Conservation (phyloP, 2,329 filamentous ascomycete genomes). For the Berkeleyomyces basicola region DNA sequence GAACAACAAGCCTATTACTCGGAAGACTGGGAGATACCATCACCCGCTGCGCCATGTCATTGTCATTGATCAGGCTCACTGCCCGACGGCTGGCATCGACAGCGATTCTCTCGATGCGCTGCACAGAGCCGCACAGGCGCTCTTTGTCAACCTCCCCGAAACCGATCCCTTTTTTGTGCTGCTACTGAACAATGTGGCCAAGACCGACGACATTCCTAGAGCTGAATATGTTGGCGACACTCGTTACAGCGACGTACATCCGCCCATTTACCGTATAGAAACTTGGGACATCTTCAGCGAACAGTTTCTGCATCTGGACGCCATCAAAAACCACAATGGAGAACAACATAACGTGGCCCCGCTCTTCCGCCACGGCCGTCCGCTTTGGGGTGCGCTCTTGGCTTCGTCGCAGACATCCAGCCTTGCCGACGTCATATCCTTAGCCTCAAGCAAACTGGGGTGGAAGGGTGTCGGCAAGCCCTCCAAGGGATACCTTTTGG, state of each 20-base stretch:
- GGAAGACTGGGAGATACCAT: neutral
- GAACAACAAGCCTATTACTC: neutral
- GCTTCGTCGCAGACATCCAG: slow-evolving; percentile 5
- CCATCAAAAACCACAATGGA: neutral
- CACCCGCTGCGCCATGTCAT: slow-evolving; percentile 3
- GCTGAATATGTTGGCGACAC: neutral
- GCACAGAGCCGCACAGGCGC: slow-evolving; percentile 10
- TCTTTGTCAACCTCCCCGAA: slow-evolving; percentile 2
- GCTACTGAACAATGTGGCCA: neutral
- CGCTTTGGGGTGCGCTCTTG: slow-evolving; percentile 10
- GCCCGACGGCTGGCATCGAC: neutral
- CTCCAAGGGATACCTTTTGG: slow-evolving; percentile 3
- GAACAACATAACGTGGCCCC: neutral
- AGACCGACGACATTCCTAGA: neutral
- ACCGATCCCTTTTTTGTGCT: slow-evolving; percentile 11
- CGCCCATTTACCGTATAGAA: slow-evolving; percentile 7
- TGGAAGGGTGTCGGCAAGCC: slow-evolving; percentile 1
- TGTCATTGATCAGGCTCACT: slow-evolving; percentile 2
- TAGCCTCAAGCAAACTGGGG: slow-evolving; percentile 7
- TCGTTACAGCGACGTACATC: slow-evolving; percentile 5
- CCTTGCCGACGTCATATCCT: slow-evolving; percentile 4
- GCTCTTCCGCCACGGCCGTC: slow-evolving; percentile 9
- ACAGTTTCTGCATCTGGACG: neutral
- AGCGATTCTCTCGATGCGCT: slow-evolving; percentile 4
- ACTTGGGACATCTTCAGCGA: slow-evolving; percentile 5